Base-by-base conservation (phyloP, 805 yeast genomes). In the Priceomyces melissophilus region DNA sequence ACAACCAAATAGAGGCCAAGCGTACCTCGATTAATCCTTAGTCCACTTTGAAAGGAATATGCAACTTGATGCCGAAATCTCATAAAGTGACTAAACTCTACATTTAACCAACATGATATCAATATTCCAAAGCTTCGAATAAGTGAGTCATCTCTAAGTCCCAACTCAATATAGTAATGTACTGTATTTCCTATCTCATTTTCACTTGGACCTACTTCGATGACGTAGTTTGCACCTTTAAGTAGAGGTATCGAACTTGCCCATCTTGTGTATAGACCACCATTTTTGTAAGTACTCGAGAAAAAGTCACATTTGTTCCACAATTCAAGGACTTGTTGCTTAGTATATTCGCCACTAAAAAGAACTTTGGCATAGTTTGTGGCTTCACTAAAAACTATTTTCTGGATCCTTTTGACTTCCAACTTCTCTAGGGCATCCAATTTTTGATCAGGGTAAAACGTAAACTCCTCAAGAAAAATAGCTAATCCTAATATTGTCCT, bases 31-130 rank as follows among this genome's bases (percentile, higher is more conserved):
- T 78, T 56, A 0, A 74, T 49, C 43, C 85, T 61, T 17, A 72
- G 41, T 0, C 88, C 88, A 14, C 81, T 76, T n/a, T 73, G 48
- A 0, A 82, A 78, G 4, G 73, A 67, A 53, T 84, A 84, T 0
- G 87, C 90, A 40, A 84, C 56, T 46, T 79, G 84, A 43, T 70
- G 71, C 48, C 71, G 73, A 13, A 69, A 70, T 45, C 90, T 60
- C 12, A 84, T 57, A 35, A 75, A 80, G 2, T 71, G 61, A 1
- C 65, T 57, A 13, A 78, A 61, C 1, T 70, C 59, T 6, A 65
- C 46, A 0, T 78, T 64, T 48, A 83, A 49, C n/a, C 75, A 38
- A 53, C 66, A 75, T 1, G 77, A 70, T 1, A 75, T 47, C 4
- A 84, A 53, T 14, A 62, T 63, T 0, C 84, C 71, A 41, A 80